phyloP scores from a whole-genome alignment of 805 yeast genomes.

The Wickerhamiella sorbophila region DNA sequence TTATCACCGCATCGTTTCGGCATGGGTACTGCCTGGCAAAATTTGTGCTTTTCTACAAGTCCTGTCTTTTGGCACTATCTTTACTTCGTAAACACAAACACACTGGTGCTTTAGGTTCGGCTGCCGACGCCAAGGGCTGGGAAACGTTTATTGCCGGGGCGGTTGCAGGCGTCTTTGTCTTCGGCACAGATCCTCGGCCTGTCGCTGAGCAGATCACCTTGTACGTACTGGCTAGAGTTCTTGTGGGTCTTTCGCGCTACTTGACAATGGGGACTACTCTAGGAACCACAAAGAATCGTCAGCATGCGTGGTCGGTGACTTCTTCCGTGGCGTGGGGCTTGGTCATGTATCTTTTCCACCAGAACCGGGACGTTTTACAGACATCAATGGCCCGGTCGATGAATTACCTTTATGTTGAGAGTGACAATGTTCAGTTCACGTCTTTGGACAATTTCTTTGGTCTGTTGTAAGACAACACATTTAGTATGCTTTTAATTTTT shows the following conservation, averaged over 20 bases:
- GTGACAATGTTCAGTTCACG: conserved; percentile 8
- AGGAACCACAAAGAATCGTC: conserved; percentile 15
- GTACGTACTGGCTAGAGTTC: conserved; percentile 55
- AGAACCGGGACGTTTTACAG: conserved; percentile 49
- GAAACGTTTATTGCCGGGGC: conserved; percentile 26
- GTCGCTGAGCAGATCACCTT: conserved; percentile 63
- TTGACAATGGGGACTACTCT: conserved; percentile 9
- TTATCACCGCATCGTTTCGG: conserved; percentile 37
- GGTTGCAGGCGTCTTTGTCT: conserved; percentile 30
- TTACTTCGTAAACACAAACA: conserved; percentile 14
- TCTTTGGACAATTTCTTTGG: conserved; percentile 13
- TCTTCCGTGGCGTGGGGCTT: conserved; percentile 59
- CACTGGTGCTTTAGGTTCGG: conserved; percentile 8
- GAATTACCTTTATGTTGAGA: conserved; percentile 56
- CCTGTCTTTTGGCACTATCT: conserved; percentile 21
- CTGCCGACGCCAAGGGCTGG: conserved; percentile 10
- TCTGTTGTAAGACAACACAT: not conserved
- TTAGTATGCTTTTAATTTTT: not conserved
- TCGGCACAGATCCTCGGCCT: conserved; percentile 27
- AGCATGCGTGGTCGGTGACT: conserved; percentile 40
- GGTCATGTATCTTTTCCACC: conserved; percentile 56
- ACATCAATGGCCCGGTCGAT: conserved; percentile 49
- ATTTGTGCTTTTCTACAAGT: conserved; percentile 42
- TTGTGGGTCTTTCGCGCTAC: conserved; percentile 37
- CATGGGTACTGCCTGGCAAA: conserved; percentile 44